These are phyloP conservation scores for Penicillium paxilli DNA, from an alignment of 495 filamentous ascomycete species.

Conservation along the genomic window DNA sequence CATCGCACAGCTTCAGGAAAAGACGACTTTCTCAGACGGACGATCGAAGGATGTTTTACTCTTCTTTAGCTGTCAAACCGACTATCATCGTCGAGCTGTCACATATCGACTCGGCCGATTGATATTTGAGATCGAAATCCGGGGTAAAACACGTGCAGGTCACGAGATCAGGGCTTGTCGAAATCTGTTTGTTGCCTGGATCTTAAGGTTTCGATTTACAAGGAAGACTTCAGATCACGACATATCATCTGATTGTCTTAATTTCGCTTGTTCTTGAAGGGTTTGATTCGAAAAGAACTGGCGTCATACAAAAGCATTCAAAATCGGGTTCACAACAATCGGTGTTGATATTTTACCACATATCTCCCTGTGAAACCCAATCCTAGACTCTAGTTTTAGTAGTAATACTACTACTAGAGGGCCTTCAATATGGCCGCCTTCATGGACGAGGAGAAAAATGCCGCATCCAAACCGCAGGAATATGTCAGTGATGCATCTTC, in stretches of 20 bases:
- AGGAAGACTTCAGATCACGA: too few species aligned
- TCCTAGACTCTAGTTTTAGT: background rate
- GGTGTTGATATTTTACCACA: background rate
- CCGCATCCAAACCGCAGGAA: constrained; percentile 7
- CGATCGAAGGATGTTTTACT: background rate
- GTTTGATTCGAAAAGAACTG: too few species aligned
- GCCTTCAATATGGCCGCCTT: background rate
- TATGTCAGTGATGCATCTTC: constrained; percentile 5
- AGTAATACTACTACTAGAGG: too few species aligned
- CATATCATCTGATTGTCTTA: too few species aligned
- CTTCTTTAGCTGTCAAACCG: background rate
- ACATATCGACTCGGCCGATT: background rate
- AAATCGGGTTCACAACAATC: background rate
- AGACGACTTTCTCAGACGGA: background rate
- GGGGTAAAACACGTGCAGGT: constrained; percentile 16
- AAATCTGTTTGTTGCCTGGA: too few species aligned
- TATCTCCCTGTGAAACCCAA: too few species aligned
- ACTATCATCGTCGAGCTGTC: background rate
- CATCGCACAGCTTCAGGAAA: constrained; percentile 10
- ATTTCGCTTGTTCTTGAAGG: too few species aligned
- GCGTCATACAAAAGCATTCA: too few species aligned
- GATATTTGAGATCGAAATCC: background rate
- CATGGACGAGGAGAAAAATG: constrained; percentile 9
- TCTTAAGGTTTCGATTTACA: background rate
- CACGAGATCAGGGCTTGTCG: constrained; percentile 21